Conservation (phyloP, 1,284 basidiomycete species). For the Tetrapyrgos nigripes region DNA sequence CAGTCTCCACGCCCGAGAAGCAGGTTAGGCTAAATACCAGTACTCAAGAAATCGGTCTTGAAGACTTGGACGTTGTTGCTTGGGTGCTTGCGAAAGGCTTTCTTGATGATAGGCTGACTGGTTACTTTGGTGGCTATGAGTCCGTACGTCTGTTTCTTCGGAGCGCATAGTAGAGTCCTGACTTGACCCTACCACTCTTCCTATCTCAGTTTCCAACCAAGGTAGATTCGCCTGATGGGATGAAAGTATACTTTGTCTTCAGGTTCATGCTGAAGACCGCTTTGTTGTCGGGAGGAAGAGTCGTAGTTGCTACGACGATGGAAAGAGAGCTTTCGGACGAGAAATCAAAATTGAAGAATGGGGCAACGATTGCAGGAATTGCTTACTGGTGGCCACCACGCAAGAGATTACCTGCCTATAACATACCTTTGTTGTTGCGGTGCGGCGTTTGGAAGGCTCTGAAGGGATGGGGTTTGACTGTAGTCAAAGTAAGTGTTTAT, state of each 20-base stretch:
- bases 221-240: not conserved
- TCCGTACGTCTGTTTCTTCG: not conserved
- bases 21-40: not conserved
- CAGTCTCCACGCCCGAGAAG: not conserved
- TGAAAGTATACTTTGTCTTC: not conserved
- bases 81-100: slow-evolving; percentile 6
- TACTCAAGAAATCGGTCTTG: not conserved
- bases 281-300: slow-evolving; percentile 1
- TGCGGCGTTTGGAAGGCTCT: not conserved
- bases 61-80: slow-evolving; percentile 1
- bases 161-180: no score
- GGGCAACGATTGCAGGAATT: slow-evolving; percentile 1
- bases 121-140: not conserved
- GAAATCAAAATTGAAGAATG: not conserved
- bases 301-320: not conserved
- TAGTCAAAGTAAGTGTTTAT: slow-evolving; percentile 1
- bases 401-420: not conserved
- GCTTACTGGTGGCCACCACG: slow-evolving; percentile 8
- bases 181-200: not conserved
- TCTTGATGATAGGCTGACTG: not conserved
- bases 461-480: slow-evolving; percentile 5
- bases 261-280: slow-evolving; percentile 1
- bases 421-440: not conserved
- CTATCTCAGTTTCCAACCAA: not conserved
- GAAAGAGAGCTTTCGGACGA: not conserved